Conservation (phyloP, 2,329 filamentous ascomycete species). For the Xylaria multiplex region DNA sequence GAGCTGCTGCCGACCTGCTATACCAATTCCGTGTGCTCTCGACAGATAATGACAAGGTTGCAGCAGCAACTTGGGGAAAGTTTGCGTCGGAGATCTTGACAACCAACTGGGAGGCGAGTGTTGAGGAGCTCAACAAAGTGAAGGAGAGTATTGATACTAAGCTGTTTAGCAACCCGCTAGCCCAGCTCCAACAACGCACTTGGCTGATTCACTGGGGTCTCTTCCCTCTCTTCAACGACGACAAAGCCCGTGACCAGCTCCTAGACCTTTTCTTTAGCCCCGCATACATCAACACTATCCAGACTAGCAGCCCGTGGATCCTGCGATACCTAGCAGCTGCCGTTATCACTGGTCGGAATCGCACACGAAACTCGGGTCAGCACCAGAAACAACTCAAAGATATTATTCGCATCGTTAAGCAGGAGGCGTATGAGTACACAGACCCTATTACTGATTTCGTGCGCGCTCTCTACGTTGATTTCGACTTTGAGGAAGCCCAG, state of each 20-base stretch:
- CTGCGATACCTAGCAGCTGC: slow-evolving; percentile 92
- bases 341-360: slow-evolving; percentile 91
- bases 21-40: slow-evolving; percentile 98
- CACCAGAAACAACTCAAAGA: slow-evolving; percentile 99
- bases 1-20: slow-evolving; percentile 86
- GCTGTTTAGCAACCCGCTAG: slow-evolving; percentile 94
- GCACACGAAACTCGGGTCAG: slow-evolving; percentile 80
- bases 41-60: slow-evolving; percentile 97
- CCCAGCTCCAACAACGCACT: slow-evolving; percentile 94
- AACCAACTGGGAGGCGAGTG: slow-evolving; percentile 92
- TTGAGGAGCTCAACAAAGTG: slow-evolving; percentile 90
- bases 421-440: slow-evolving; percentile 97
- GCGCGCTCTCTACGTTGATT: slow-evolving; percentile 92
- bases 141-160: slow-evolving; percentile 93
- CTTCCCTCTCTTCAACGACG: slow-evolving; percentile 99
- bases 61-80: slow-evolving; percentile 96
- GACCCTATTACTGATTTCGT: slow-evolving; percentile 97
- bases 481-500: slow-evolving; percentile 97
- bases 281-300: slow-evolving; percentile 99
- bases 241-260: slow-evolving; percentile 86
- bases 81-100: slow-evolving; percentile 94
- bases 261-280: slow-evolving; percentile 98
- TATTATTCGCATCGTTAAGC: slow-evolving; percentile 91
- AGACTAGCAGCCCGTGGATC: slow-evolving; percentile 96
- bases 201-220: slow-evolving; percentile 99